These are phyloP conservation scores for Nannochloropsis salina DNA, from an alignment of 108 stramenopile genomes.

Conservation along the genomic window DNA sequence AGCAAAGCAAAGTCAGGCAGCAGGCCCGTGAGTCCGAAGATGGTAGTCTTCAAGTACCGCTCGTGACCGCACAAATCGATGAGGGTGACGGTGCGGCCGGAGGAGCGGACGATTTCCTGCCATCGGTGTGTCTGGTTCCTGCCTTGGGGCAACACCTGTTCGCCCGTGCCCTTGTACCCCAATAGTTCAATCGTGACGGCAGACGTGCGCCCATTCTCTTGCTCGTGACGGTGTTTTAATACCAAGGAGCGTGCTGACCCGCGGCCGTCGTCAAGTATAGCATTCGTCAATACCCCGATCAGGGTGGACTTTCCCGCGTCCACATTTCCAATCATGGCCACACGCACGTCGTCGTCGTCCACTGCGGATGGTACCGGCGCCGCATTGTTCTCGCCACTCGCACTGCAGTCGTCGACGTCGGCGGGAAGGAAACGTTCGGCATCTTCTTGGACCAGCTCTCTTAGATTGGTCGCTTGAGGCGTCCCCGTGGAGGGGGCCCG, in stretches of 20 bases:
- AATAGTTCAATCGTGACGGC: conserved; percentile 84
- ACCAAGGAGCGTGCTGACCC: conserved; percentile 82
- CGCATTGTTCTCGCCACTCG: neutral
- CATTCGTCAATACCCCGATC: conserved; percentile 83
- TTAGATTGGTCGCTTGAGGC: neutral
- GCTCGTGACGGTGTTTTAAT: conserved; percentile 96
- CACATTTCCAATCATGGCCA: conserved; percentile 2
- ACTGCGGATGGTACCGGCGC: neutral
- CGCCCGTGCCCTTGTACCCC: conserved; percentile 76
- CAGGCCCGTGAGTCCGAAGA: conserved; percentile 81
- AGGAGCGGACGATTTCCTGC: conserved; percentile 59
- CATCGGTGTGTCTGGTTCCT: conserved; percentile 45
- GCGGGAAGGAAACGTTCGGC: neutral
- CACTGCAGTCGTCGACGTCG: neutral
- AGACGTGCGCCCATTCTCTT: conserved; percentile 87
- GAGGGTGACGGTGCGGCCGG: conserved; percentile 74
- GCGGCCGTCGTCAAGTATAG: conserved; percentile 87
- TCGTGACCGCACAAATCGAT: conserved; percentile 98
- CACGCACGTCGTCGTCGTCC: neutral
- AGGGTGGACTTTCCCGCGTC: conserved; percentile 77
- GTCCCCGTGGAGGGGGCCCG: neutral
- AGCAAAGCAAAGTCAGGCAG: conserved; percentile 92
- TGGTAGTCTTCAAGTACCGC: conserved; percentile 96
- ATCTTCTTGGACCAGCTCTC: neutral
- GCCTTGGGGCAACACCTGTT: conserved; percentile 56